phyloP scores from a whole-genome alignment of 2,329 filamentous ascomycete genomes.

The Westerdykella aurantiaca region DNA sequence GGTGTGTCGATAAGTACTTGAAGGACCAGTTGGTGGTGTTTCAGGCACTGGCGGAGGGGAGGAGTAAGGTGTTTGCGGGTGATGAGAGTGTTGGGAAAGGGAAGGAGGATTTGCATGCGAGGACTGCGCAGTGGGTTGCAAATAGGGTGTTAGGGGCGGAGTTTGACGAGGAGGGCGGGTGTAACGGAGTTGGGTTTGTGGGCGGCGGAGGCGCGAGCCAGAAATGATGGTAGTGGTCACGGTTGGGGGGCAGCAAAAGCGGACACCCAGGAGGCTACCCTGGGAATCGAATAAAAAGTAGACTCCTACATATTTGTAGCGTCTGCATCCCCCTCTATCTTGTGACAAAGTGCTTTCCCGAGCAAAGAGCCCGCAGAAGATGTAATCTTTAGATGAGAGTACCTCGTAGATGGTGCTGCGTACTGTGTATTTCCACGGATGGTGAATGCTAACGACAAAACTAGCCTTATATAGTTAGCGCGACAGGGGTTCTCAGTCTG shows the following conservation, averaged over 20 bases:
- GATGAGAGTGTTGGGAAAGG: not conserved
- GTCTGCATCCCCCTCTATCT: too few relatives aligned
- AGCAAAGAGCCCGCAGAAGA: too few relatives aligned
- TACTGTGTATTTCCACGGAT: too few relatives aligned
- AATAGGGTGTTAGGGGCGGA: slow-evolving; percentile 34
- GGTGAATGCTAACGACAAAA: too few relatives aligned
- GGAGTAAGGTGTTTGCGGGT: slow-evolving; percentile 31
- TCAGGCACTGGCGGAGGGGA: slow-evolving; percentile 49
- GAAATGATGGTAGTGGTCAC: not conserved
- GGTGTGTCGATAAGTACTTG: slow-evolving; percentile 51
- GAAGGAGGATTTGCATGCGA: slow-evolving; percentile 41
- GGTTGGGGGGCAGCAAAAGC: not conserved
- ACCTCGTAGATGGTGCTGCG: too few relatives aligned
- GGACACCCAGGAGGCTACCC: too few relatives aligned
- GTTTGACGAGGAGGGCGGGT: slow-evolving; percentile 35
- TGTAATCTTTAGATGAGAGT: too few relatives aligned
- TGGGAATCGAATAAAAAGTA: too few relatives aligned
- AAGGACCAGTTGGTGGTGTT: slow-evolving; percentile 57
- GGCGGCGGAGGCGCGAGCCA: slow-evolving; percentile 4
- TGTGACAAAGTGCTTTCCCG: too few relatives aligned
- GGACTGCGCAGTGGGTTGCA: slow-evolving; percentile 44
- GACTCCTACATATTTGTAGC: too few relatives aligned
- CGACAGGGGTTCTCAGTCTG: too few relatives aligned
- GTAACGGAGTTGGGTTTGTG: slow-evolving; percentile 34
- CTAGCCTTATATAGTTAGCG: too few relatives aligned